phyloP scores from a whole-genome alignment of 371 early-diverging fungal genomes.

The Apophysomyces elegans region DNA sequence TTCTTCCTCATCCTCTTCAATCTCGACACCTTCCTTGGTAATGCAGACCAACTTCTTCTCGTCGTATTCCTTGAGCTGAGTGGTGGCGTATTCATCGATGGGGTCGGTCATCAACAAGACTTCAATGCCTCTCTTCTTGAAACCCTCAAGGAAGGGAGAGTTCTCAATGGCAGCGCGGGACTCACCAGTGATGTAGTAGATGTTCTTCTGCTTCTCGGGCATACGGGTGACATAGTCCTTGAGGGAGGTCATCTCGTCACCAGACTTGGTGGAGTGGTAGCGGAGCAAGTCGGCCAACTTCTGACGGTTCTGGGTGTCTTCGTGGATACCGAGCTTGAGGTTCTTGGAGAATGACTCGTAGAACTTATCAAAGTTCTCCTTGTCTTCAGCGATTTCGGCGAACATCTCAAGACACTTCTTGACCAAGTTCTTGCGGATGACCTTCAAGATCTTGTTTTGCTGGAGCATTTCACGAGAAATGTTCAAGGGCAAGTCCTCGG shows the following conservation, averaged over 20 bases:
- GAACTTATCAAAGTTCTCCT: slow-evolving; percentile 75
- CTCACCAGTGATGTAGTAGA: slow-evolving; percentile 99
- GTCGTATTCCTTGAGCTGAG: slow-evolving; percentile 98
- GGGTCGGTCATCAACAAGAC: slow-evolving; percentile 96
- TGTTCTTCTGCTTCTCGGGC: slow-evolving; percentile 83
- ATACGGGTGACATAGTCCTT: slow-evolving; percentile 84
- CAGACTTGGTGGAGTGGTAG: slow-evolving; percentile 73
- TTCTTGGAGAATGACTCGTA: slow-evolving; percentile 72
- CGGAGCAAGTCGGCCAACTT: slow-evolving; percentile 79
- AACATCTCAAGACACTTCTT: slow-evolving; percentile 86
- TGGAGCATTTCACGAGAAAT: slow-evolving; percentile 91
- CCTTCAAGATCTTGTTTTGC: slow-evolving; percentile 76
- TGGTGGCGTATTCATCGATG: slow-evolving; percentile 94
- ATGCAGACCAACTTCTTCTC: slow-evolving; percentile 98
- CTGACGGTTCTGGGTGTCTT: slow-evolving; percentile 65
- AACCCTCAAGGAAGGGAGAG: slow-evolving; percentile 97
- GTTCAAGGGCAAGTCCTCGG: slow-evolving; percentile 88
- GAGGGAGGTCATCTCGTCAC: slow-evolving; percentile 65
- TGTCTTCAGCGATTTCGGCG: slow-evolving; percentile 68
- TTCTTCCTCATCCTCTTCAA: slow-evolving; percentile 97
- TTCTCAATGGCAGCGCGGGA: slow-evolving; percentile 93
- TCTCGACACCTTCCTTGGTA: slow-evolving; percentile 98
- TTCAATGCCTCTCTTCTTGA: slow-evolving; percentile 97
- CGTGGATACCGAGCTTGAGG: slow-evolving; percentile 82
- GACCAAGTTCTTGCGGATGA: slow-evolving; percentile 80